These are phyloP conservation scores for Saccharomycopsis fermentans DNA, from an alignment of 805 yeast species.

Conservation along the genomic window DNA sequence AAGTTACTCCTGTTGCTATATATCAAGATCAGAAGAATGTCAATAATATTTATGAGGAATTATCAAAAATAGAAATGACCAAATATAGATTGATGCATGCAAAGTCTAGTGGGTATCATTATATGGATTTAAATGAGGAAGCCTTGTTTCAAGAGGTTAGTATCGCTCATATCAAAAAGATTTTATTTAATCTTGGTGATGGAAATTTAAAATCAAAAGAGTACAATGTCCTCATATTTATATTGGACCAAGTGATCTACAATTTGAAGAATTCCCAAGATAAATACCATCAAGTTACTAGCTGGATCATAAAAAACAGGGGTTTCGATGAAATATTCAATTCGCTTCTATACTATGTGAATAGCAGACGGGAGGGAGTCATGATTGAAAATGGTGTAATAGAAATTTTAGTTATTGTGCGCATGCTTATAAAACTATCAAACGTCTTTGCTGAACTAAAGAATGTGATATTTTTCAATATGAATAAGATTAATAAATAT, in stretches of 20 bases:
- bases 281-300: not conserved
- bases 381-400: not conserved
- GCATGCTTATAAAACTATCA: slow-evolving; percentile 2
- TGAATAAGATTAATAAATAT: slow-evolving; percentile 3
- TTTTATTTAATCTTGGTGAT: not conserved
- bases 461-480: not conserved
- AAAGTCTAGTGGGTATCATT: slow-evolving; percentile 1
- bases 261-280: not conserved
- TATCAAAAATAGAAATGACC: slow-evolving; percentile 6
- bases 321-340: slow-evolving; percentile 12
- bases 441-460: not conserved
- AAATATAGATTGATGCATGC: slow-evolving; percentile 5
- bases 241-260: not conserved
- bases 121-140: not conserved
- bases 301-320: slow-evolving; percentile 1
- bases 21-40: slow-evolving; percentile 7
- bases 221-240: slow-evolving; percentile 4
- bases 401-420: not conserved
- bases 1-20: not conserved
- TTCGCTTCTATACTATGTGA: slow-evolving; percentile 3
- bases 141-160: not conserved
- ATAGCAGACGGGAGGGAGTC: not conserved
- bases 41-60: slow-evolving; percentile 5
- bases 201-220: slow-evolving; percentile 7
- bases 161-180: slow-evolving; percentile 1